Percentiles rank a stretch among this genome's conserved stretches.
Evolutionary conservation across 495 filamentous ascomycete genomes (phyloP).

Genomic region (Aspergillus affinis): DNA sequence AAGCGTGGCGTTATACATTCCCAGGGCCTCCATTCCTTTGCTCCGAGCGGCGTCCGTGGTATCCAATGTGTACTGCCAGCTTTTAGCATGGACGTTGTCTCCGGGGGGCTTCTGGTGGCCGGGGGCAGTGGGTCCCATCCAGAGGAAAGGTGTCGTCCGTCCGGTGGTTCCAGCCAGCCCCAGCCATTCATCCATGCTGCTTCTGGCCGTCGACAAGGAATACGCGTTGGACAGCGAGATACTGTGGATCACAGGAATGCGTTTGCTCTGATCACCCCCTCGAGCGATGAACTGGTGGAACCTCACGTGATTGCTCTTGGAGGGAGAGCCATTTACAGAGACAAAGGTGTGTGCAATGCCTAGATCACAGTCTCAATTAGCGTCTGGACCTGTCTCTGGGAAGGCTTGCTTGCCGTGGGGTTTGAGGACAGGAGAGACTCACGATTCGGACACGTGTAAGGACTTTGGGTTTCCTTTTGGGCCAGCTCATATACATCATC

Average conservation of each 20-base stretch:
- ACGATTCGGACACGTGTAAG: conserved; percentile 26
- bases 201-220: conserved; percentile 30
- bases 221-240: conserved; percentile 38
- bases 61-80: conserved; percentile 45
- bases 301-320: conserved; percentile 22
- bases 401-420: background rate
- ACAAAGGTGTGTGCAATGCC: conserved; percentile 44
- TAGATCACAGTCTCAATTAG: conserved; percentile 18
- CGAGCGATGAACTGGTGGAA: conserved; percentile 28
- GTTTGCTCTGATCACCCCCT: conserved; percentile 32
- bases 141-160: conserved; percentile 46
- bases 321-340: conserved; percentile 32
- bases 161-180: conserved; percentile 33
- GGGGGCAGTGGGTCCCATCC: conserved; percentile 49
- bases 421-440: conserved; percentile 8
- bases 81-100: conserved; percentile 37
- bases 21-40: conserved; percentile 42
- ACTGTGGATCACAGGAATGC: conserved; percentile 46
- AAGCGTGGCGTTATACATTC: conserved; percentile 50
- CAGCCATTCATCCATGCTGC: conserved; percentile 49
- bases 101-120: conserved; percentile 35
- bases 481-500: conserved; percentile 24
- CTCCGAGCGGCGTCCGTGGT: conserved; percentile 34
- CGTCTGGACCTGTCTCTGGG: background rate
- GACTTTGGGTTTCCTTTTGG: conserved; percentile 17